phyloP scores from a whole-genome alignment of 176 grass and related monocot genomes.

The Hordeum marinum region DNA sequence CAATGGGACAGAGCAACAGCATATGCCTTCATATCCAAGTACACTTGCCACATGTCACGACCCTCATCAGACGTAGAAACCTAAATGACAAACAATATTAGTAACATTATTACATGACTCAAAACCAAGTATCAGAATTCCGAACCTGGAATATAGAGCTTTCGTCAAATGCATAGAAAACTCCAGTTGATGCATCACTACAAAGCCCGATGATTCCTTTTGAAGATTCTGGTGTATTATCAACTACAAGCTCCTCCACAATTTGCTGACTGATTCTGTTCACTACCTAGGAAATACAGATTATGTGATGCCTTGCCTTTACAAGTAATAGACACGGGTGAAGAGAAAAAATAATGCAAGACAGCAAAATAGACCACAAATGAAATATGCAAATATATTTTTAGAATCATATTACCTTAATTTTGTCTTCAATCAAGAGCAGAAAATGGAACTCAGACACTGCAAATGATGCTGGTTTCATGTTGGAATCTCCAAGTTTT shows the following conservation, averaged over 20 bases:
- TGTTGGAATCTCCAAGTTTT: conserved; percentile 60
- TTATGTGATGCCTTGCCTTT: conserved; percentile 22
- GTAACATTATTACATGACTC: not conserved
- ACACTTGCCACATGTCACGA: conserved; percentile 97
- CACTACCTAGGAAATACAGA: conserved; percentile 56
- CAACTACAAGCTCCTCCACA: conserved; percentile 80
- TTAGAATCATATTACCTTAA: conserved; percentile 61
- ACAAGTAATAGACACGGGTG: not conserved
- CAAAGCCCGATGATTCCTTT: conserved; percentile 91
- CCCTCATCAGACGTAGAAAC: conserved; percentile 79
- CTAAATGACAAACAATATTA: conserved; percentile 43
- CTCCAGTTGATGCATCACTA: conserved; percentile 79
- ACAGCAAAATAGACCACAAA: not conserved
- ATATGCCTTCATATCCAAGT: conserved; percentile 85
- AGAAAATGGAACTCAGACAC: conserved; percentile 96
- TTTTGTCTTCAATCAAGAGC: conserved; percentile 72
- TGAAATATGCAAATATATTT: not conserved
- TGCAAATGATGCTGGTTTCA: conserved; percentile 79
- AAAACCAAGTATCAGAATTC: conserved; percentile 22
- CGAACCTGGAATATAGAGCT: conserved; percentile 95
- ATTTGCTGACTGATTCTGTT: conserved; percentile 94
- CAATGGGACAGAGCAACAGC: conserved; percentile 83
- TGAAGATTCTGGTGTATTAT: conserved; percentile 62
- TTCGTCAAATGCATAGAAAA: conserved; percentile 94
- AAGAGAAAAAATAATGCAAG: not conserved